Base-by-base conservation (phyloP, 768 basidiomycete genomes). In the Lactifluus echinatus region DNA sequence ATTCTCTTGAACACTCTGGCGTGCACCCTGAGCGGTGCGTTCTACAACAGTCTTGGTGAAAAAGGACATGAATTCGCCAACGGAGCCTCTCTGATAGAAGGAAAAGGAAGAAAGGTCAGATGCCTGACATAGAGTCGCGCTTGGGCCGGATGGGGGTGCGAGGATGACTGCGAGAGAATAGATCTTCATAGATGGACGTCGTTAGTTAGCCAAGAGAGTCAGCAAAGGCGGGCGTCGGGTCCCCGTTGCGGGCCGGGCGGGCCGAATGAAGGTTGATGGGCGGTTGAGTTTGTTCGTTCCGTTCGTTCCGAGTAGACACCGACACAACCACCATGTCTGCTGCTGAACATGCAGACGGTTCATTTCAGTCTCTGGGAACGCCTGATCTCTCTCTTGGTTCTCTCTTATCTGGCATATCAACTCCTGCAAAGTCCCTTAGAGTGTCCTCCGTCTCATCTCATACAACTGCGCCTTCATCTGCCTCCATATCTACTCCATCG, bases 1-100 rank as follows among this genome's bases (percentile, higher is more conserved):
- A 69, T 93, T 92, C 76, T 98, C 95, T 69, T 94, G 87, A 11
- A 98, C 84, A 52, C 88, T 93, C 75, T 95, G 92, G 47, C 96
- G 80, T 71, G 93, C 89, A 17, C 92, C 93, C 59, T 84, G 82
- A 6, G 79, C 76, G 15, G 94, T 98, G 44, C 93, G 79, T 66
- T 94, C 91, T 37, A 83, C 84, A 31, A 97, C 92, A 2, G 93
- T 97, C 79, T 85, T 92, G 45, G 87, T 83, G 71, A 96, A 87
- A 79, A 98, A 98, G 24, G 81, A 79, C 82, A 98, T 80, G 72
- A 98, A 97, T 74, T 98, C 95, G 50, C 76, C 81, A 50, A 95
- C 83, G 17, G 87, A 84, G 46, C 90, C 85, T 60, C 81, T 77
- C 74, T 96, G 93, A 72, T 94, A 96, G 77, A 97, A 98, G 29